Percentiles rank a stretch among this genome's conserved stretches.
These are phyloP conservation scores for Schwanniomyces polymorphus DNA, from an alignment of 805 yeast genomes.

Conservation along the genomic window DNA sequence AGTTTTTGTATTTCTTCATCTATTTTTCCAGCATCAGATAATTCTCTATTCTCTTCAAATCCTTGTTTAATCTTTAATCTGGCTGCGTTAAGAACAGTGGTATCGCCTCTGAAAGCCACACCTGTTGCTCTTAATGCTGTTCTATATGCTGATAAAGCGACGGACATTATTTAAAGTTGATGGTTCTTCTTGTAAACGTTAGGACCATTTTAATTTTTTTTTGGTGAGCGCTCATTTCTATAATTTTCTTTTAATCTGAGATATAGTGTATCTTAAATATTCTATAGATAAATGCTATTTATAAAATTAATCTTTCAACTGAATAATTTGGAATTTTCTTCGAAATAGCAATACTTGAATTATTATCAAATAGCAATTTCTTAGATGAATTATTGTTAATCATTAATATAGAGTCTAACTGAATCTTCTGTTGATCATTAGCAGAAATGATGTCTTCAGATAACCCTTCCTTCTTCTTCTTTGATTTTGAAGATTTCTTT, in stretches of 20 bases:
- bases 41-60: conserved; percentile 32
- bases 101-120: conserved; percentile 56
- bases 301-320: conserved; percentile 42
- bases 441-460: conserved; percentile 26
- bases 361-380: conserved; percentile 21
- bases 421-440: conserved; percentile 22
- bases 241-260: neutral
- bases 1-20: conserved; percentile 51
- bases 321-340: conserved; percentile 55
- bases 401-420: conserved; percentile 34
- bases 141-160: conserved; percentile 58
- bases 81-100: conserved; percentile 54
- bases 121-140: conserved; percentile 65
- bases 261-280: neutral
- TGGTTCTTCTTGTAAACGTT: neutral
- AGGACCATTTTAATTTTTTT: neutral
- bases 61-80: conserved; percentile 59
- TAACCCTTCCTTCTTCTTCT: conserved; percentile 21
- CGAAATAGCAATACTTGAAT: conserved; percentile 27
- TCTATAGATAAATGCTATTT: conserved; percentile 4
- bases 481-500: conserved; percentile 18
- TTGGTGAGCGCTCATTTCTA: neutral
- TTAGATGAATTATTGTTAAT: conserved; percentile 27
- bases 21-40: conserved; percentile 16
- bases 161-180: conserved; percentile 2